phyloP scores from a whole-genome alignment of 176 grass and related monocot species.

The Cenchrus fungigraminus region DNA sequence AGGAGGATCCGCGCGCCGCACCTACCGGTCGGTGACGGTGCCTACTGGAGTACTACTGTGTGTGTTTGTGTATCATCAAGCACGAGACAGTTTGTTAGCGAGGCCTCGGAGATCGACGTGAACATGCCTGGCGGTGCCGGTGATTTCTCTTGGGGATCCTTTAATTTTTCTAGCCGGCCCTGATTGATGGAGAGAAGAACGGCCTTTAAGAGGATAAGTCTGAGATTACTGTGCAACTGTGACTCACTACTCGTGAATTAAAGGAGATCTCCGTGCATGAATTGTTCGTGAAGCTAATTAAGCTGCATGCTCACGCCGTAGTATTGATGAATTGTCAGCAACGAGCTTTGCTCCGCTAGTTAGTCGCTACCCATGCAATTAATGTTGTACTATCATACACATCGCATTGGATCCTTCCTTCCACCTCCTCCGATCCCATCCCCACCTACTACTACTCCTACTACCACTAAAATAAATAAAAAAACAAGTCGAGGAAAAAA shows the following conservation, averaged over 20 bases:
- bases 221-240: not conserved
- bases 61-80: not conserved
- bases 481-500: not conserved
- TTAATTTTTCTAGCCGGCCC: too few relatives aligned
- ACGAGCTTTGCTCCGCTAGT: not conserved
- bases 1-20: not conserved
- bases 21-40: slow-evolving; percentile 22
- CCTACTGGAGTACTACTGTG: not conserved
- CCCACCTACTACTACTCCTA: not conserved
- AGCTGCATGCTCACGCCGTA: not conserved
- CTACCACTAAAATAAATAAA: not conserved
- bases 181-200: too few relatives aligned
- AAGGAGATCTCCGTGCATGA: not conserved
- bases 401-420: slow-evolving; percentile 20
- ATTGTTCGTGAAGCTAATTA: slow-evolving; percentile 21
- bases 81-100: not conserved
- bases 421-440: not conserved
- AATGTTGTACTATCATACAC: not conserved
- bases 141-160: not conserved
- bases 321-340: not conserved
- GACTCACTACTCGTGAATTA: too few relatives aligned
- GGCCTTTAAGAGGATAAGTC: not conserved
- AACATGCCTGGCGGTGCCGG: not conserved
- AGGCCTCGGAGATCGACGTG: not conserved
- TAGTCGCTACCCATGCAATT: not conserved